A percentile compares a stretch with the other conserved stretches of the same genome.
Evolutionary conservation across 495 filamentous ascomycete genomes (phyloP).

Genomic region (Aspergillus sparsus): DNA sequence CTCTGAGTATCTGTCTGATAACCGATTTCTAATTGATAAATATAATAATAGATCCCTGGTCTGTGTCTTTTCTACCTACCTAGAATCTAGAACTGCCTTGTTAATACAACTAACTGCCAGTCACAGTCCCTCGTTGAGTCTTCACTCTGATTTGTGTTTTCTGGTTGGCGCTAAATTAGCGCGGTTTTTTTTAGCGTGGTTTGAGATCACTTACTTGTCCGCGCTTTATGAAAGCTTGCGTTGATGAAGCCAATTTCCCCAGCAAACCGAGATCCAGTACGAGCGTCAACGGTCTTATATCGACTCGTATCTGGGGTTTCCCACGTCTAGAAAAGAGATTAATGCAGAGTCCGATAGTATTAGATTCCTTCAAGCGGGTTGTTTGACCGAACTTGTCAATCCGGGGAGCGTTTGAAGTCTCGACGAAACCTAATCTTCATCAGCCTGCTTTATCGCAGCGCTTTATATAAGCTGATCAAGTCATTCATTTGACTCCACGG

Average conservation of each 20-base stretch:
- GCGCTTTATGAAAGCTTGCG: conserved; percentile 1
- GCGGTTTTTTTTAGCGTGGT: conserved; percentile 1
- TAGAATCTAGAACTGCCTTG: neutral
- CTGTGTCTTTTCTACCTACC: no score
- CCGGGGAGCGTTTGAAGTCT: no score
- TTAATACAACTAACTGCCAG: neutral
- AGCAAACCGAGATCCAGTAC: neutral
- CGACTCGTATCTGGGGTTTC: neutral
- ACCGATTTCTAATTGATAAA: no score
- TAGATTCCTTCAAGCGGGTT: neutral
- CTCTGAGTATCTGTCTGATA: no score
- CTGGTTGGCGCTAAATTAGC: neutral
- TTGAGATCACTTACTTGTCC: neutral
- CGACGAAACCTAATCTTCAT: no score
- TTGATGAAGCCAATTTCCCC: neutral
- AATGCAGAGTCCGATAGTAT: neutral
- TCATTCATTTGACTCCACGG: no score
- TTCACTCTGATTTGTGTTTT: neutral
- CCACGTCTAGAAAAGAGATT: neutral
- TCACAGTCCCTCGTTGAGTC: neutral
- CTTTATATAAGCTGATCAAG: no score
- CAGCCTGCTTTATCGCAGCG: no score
- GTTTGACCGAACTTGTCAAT: neutral
- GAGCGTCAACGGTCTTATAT: neutral
- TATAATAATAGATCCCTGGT: no score